Evolutionary conservation across 2,329 filamentous ascomycete species (phyloP).

Genomic region (Stemphylium vesicarium): DNA sequence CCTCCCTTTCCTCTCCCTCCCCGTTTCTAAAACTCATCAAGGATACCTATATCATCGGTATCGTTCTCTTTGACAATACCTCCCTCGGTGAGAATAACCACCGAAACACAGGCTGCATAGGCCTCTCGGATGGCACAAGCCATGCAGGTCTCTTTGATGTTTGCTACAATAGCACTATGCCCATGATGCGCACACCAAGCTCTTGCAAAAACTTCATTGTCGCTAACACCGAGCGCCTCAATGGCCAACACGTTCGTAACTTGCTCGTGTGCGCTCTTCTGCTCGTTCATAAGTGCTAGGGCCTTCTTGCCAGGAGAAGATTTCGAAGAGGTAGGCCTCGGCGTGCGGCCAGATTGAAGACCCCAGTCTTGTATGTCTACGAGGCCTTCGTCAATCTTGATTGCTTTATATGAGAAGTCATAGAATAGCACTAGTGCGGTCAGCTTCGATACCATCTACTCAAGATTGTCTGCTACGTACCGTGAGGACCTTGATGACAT

Average conservation of each 20-base stretch:
- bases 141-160: constrained; percentile 73
- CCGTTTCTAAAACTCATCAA: constrained; percentile 9
- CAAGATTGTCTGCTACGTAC: constrained; percentile 22
- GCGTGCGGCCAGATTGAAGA: constrained; percentile 39
- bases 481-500: constrained; percentile 51
- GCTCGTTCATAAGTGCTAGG: constrained; percentile 29
- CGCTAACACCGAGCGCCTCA: constrained; percentile 73
- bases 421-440: constrained; percentile 66
- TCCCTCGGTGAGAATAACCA: constrained; percentile 67
- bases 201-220: constrained; percentile 77
- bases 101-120: constrained; percentile 74
- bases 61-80: constrained; percentile 55
- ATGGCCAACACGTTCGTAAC: constrained; percentile 72
- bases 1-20: background rate
- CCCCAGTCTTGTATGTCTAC: constrained; percentile 72
- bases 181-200: constrained; percentile 82
- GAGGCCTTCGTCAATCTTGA: constrained; percentile 67
- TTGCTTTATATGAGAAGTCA: constrained; percentile 68
- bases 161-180: constrained; percentile 72
- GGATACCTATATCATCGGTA: constrained; percentile 32
- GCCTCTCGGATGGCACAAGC: constrained; percentile 77
- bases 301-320: constrained; percentile 44
- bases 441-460: constrained; percentile 8
- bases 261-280: constrained; percentile 39
- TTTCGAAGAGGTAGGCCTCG: constrained; percentile 37